These are phyloP conservation scores for Rubus idaeus DNA, from an alignment of 306 rosid genomes.

Conservation along the genomic window DNA sequence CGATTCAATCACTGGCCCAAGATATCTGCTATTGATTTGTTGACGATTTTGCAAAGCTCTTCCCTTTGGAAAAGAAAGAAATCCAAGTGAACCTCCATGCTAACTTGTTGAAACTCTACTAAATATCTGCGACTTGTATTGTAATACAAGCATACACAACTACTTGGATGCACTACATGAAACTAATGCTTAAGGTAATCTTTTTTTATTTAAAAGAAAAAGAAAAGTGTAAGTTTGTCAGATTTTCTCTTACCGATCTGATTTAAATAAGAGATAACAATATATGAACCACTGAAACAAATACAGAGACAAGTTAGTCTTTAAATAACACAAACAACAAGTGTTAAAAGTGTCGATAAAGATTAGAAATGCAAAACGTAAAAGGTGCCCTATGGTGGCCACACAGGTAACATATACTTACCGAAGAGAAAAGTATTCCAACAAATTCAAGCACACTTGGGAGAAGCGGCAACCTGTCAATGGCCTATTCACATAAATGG, in stretches of 20 bases:
- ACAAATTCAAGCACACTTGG: slow-evolving; percentile 66
- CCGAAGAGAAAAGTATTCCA: slow-evolving; percentile 71
- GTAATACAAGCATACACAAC: background rate
- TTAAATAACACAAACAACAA: background rate
- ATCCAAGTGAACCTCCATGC: slow-evolving; percentile 16
- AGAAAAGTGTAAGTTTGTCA: background rate
- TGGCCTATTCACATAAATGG: slow-evolving; percentile 41
- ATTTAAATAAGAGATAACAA: slow-evolving; percentile 94
- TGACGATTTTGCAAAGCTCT: slow-evolving; percentile 62
- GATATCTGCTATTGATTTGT: slow-evolving; percentile 58
- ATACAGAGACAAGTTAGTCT: slow-evolving; percentile 31
- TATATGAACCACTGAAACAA: slow-evolving; percentile 86
- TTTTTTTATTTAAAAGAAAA: background rate
- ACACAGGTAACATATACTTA: slow-evolving; percentile 38
- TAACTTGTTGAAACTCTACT: background rate
- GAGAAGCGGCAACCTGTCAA: slow-evolving; percentile 75
- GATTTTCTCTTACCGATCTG: slow-evolving; percentile 63
- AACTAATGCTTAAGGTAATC: background rate
- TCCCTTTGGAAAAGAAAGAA: slow-evolving; percentile 45
- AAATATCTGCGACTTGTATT: slow-evolving; percentile 4
- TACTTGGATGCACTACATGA: background rate
- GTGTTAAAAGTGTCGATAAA: background rate
- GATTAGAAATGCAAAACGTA: background rate
- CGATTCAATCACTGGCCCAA: slow-evolving; percentile 53
- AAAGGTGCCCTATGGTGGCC: background rate